Evolutionary conservation across 2,329 filamentous ascomycete genomes (phyloP), one percentile per base, ranked within the genome.

Genomic region (Truncatella angustata): DNA sequence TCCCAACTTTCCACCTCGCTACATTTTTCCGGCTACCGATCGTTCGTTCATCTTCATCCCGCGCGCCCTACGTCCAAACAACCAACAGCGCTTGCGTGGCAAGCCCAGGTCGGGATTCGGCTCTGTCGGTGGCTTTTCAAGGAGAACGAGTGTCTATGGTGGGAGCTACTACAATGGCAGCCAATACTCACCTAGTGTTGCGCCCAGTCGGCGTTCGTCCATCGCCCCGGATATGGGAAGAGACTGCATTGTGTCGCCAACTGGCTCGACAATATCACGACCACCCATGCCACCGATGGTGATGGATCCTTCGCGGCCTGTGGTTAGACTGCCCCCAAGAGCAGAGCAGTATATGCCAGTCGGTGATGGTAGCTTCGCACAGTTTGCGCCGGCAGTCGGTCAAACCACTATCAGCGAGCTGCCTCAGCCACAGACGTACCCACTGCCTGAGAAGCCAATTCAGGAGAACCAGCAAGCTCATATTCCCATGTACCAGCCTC

Each of bases 21-120:
- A 97, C 70, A 92, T 97, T 55, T 96, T 94, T 71, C 94, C 94
- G 5, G 88, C 91, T 2, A 79, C 83, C 43, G 92, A 97, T 63
- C 81, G 94, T 58, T 97, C 94, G 0, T 99, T 99, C 70, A 96
- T 97, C 63, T 99, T 99, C 72, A 99, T 99, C 55, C 94, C 94
- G 11, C 83, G 94, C 59, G 93, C 93, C 10, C 81, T 97, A 74
- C 85, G 94, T 60, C 94, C 94, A 12, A 97, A 96, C 67, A 97
- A 96, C 67, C 91, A 96, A 68, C 90, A 96, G 73, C 83, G 85
- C 26, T 83, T 86, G 49, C 80, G 88, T 51, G 88, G 87, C 54
- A 87, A 90, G 64, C 85, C 90, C 34, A 81, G 86, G 53, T 88
- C 90, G 53, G 84, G 84, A 14, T 81, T 88, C 71, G 86, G 77